Percentiles rank a stretch among this genome's conserved stretches.
Evolutionary conservation across 78 protist genomes (phyloP).

Genomic region (Goniomonas avonlea): DNA sequence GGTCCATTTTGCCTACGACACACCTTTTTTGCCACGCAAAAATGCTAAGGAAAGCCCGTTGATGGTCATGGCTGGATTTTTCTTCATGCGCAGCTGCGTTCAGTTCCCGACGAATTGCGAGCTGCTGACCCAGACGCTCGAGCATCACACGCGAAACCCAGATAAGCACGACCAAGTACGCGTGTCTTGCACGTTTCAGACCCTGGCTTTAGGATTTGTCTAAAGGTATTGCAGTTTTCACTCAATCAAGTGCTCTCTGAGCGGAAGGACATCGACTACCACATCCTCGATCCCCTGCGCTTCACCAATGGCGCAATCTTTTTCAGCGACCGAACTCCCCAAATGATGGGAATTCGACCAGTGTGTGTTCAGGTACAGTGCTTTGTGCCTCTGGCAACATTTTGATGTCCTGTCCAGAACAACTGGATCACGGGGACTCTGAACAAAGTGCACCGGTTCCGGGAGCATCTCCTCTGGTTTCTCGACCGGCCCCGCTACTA

Average conservation of each 20-base stretch:
- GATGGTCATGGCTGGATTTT: conserved; percentile 2
- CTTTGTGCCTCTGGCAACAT: too few relatives aligned
- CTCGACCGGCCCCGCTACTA: conserved; percentile 6
- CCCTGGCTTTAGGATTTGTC: too few relatives aligned
- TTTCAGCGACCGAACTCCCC: neutral
- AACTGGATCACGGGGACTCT: neutral
- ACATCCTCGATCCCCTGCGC: neutral
- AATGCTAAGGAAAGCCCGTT: neutral
- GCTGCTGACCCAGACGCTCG: neutral
- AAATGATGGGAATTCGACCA: too few relatives aligned
- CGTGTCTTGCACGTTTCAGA: too few relatives aligned
- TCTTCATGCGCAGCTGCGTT: neutral
- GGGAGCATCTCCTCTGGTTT: conserved; percentile 2
- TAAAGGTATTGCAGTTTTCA: neutral
- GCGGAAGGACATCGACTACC: neutral
- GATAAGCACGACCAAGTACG: neutral
- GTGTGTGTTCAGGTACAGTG: too few relatives aligned
- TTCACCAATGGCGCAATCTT: neutral
- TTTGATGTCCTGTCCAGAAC: too few relatives aligned
- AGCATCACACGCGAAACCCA: neutral
- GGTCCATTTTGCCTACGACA: neutral
- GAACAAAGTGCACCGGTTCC: neutral
- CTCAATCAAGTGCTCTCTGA: neutral
- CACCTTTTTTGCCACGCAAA: neutral
- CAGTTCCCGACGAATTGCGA: neutral